Base-by-base conservation (phyloP, 1,284 basidiomycete genomes). In the Naganishia albida region DNA sequence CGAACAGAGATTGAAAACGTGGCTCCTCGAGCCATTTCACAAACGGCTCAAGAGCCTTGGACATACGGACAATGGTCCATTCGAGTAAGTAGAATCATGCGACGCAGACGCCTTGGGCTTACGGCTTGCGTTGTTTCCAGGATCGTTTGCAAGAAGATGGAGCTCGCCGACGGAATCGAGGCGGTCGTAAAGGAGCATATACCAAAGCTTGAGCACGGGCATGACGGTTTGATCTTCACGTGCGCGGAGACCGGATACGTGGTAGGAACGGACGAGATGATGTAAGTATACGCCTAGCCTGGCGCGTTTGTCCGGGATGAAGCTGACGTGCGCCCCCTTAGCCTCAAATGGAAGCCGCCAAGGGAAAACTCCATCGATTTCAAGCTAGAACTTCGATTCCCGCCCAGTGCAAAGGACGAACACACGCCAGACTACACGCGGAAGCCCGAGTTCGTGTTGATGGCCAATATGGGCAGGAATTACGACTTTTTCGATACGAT, bases 301-400 rank as follows among this genome's bases (percentile, higher is more conserved):
- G 38, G 16, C 1, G 50, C 2, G 48, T 26, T 23, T n/a, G n/a
- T 40, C n/a, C 20, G 3, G 4, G 16, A 34, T 28, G 13, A 6
- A 60, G 6, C 46, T 52, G 42, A 51, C 23, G n/a, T 25, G 43
- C 46, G 23, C 23, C 28, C 16, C 23, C n/a, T 46, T 74, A 96
- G 93, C 70, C 79, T 97, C 72, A 99, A 99, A 78, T 99, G 96
- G 96, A 99, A 99, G 79, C 94, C 95, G 1, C 93, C 96, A 2
- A 90, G 89, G 2, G 96, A 99, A 74, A 99, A 99, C 78, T 93
- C 93, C 3, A 90, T 99, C 74, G 96, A 99, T 78, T 99, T 99
- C 82, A 92, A 92, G 75, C 87, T 99, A 15, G 84, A 94, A 60
- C 83, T 99, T 20, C 87, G 91, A 42, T 99, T 99, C 76, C 93